These are phyloP conservation scores for Boletus mariae DNA, from an alignment of 1,284 basidiomycete genomes.

Conservation along the genomic window DNA sequence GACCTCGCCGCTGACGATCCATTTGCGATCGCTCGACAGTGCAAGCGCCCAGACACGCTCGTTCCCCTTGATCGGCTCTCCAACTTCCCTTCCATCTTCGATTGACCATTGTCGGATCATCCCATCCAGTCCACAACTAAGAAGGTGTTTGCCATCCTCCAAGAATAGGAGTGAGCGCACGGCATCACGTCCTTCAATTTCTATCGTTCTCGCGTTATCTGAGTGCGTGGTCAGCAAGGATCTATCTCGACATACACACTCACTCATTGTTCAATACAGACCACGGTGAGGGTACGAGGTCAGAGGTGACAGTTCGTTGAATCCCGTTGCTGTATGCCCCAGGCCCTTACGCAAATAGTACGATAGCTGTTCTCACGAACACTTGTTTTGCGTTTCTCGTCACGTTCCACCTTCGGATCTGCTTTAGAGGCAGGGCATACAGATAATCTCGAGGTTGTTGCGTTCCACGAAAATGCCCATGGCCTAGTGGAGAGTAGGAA, in stretches of 20 bases:
- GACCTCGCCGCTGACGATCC: neutral
- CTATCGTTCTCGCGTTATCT: neutral
- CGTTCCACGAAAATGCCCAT: no score
- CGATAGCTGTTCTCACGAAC: no score
- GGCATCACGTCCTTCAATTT: neutral
- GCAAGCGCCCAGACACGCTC: neutral
- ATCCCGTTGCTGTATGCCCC: neutral
- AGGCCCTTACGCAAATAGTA: no score
- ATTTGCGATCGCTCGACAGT: neutral
- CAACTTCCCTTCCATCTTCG: neutral
- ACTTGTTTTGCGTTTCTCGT: no score
- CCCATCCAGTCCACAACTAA: neutral
- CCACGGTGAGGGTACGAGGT: neutral
- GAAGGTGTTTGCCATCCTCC: neutral
- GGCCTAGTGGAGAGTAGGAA: no score
- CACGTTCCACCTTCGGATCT: no score
- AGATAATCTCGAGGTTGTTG: no score
- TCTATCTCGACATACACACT: neutral
- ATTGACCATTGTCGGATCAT: neutral
- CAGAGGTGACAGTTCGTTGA: neutral
- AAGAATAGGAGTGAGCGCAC: neutral
- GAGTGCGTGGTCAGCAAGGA: no score
- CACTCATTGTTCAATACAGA: neutral
- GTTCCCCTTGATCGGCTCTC: neutral
- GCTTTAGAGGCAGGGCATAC: no score